Evolutionary conservation across 495 filamentous ascomycete species (phyloP), one percentile per base, ranked within the genome.

Genomic region (Penicillium egyptiacum): DNA sequence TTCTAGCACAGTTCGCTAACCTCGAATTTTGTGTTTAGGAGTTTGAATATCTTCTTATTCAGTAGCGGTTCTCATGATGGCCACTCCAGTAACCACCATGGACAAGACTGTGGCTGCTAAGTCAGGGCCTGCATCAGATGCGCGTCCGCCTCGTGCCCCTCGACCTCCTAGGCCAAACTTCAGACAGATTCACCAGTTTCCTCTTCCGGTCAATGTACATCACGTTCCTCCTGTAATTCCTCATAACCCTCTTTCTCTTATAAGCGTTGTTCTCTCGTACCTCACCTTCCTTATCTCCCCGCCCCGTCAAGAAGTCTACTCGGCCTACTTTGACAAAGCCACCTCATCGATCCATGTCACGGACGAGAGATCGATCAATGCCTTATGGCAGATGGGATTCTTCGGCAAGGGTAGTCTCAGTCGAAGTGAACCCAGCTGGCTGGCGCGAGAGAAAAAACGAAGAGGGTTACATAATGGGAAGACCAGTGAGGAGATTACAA

Each of bases 341-440:
- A 95, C 92, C 12, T 81, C 87, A 3, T 91, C 91, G 4, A 81
- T 98, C 4, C 91, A 97, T 70, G 83, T 99, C 35, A 90, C 85
- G 11, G 88, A 96, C 64, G 74, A 83, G 41, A 76, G 76, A 33
- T 82, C 89, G 2, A 86, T 95, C 46, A 81, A 87, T 37, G 88
- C 86, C 9, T 74, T 99, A 26, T 99, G 94, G 94, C 88, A 96
- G 69, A 86, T 90, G 67, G 94, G 94, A 1, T 98, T 98, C 72
- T 99, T 91, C 70, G 94, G 94, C 42, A 97, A 96, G 72, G 94
- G 94, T 46, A 91, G 75, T 52, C 78, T 98, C 57, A 96, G 92
- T 70, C 85, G 94, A 61, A 96, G 91, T 72, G 92, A 98, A 68
- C 94, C 93, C 3, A 91, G 83, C 53, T 99, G 94, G 94, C 70